Base-by-base conservation (phyloP, 208 protist genomes). In the Strigomonas culicis region DNA sequence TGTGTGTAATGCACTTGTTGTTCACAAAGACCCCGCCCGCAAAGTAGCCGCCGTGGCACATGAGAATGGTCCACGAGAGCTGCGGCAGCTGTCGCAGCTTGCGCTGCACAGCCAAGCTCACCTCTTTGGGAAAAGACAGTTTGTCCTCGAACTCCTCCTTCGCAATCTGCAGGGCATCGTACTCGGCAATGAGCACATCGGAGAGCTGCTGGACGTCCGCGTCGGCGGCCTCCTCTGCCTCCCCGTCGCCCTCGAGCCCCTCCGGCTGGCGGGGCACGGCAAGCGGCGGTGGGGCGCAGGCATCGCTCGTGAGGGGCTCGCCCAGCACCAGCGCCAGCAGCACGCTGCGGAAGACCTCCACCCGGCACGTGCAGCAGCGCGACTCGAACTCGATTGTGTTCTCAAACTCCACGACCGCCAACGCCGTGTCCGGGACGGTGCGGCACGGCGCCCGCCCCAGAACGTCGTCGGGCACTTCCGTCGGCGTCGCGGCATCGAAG, bases 21-120 rank as follows among this genome's bases (percentile, higher is more conserved):
- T 71, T 28, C 21, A 74, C 28, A 64, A 92, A 96, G 21, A 94
- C 78, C 27, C 88, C 91, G 11, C 91, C 91, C 32, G 91, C 79
- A 66, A 96, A 96, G 61, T 90, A 94, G 19, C 91, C 91, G 60
- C 91, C 91, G 58, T 93, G 83, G 63, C 87, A 96, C 70, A 96
- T 82, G 24, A 96, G 66, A 21, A 96, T 72, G 24, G 91, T 82
- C 82, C 86, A 92, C 21, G 75, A 63, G 0, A 72, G 71, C 4
- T 66, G 24, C 1, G 77, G 71, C 24, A 92, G 74, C 11, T 43
- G 30, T 15, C 70, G 77, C 6, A 95, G 67, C 6, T 63, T 70
- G 19, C 44, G 55, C 24, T 63, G 65, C 25, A 84, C 65, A 8
- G 52, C 60, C 10, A 60, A 49, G 3, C 68, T 39, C 0, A 85